phyloP scores from a whole-genome alignment of 2,329 filamentous ascomycete genomes.

The Talaromyces pinophilus region DNA sequence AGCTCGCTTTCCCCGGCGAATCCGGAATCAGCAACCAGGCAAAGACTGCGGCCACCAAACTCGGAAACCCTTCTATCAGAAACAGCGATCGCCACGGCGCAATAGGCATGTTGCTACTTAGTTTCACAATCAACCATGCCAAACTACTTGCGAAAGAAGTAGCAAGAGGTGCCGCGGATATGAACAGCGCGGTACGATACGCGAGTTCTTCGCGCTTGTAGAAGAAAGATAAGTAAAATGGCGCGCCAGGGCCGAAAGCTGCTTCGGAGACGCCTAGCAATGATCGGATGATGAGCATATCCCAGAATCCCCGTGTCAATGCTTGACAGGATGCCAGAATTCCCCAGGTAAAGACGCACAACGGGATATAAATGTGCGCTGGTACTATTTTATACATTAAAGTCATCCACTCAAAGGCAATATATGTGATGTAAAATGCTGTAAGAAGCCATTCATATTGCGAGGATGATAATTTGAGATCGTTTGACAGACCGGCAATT shows the following conservation, averaged over 20 bases:
- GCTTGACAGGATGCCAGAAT: constrained; percentile 73
- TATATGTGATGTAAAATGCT: constrained; percentile 65
- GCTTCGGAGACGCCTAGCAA: constrained; percentile 60
- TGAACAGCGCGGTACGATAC: constrained; percentile 80
- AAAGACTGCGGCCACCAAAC: constrained; percentile 70
- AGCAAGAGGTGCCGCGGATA: constrained; percentile 68
- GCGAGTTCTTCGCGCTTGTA: constrained; percentile 72
- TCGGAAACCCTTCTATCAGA: constrained; percentile 81
- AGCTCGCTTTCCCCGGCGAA: constrained; percentile 65
- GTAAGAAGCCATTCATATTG: constrained; percentile 65
- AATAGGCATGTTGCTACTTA: constrained; percentile 66
- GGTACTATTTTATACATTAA: constrained; percentile 62
- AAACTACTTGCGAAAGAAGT: constrained; percentile 73
- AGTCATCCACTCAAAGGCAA: constrained; percentile 68
- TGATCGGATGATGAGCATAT: constrained; percentile 50
- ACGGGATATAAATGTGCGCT: constrained; percentile 61
- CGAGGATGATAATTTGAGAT: constrained; percentile 55
- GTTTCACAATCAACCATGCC: constrained; percentile 71
- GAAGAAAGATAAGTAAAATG: constrained; percentile 66
- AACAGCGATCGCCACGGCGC: constrained; percentile 86
- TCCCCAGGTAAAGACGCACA: constrained; percentile 74
- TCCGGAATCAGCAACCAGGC: constrained; percentile 79
- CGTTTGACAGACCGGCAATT: constrained; percentile 58
- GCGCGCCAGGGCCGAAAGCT: constrained; percentile 64
- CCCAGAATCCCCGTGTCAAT: constrained; percentile 63